Evolutionary conservation across 257 asterid species (phyloP), one percentile per base, ranked within the genome.

Genomic region (Voacanga thouarsii): DNA sequence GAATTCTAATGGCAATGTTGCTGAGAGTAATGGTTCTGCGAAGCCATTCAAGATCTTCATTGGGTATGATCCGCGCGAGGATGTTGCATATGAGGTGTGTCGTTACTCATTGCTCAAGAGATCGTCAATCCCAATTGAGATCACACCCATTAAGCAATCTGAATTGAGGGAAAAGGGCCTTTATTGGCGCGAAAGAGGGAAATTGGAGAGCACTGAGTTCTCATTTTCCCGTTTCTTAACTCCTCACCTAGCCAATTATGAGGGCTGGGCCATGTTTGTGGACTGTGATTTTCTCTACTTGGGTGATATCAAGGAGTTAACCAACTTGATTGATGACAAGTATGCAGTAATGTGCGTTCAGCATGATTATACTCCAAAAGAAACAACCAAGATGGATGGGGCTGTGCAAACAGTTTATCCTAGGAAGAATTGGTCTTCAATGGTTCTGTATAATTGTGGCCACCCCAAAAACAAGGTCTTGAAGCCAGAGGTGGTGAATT

Each of bases 231-330:
- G 98, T 47, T 92, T 94, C 78, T 81, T 94, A 82, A 92, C 98
- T 16, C 97, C 97, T 0, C 75, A 82, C 55, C 72, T 90, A 6
- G 92, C 97, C 0, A 80, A 85, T 77, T 90, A 80, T 28, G 82
- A 86, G 16, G 98, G 98, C 0, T 92, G 97, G 98, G 96, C 96
- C 6, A 86, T 94, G 98, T 94, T 94, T 85, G 93, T 92, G 77
- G 97, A 92, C 79, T 90, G 97, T 72, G 98, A 94, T 89, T 89
- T 94, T 87, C 75, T 94, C 43, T 90, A 92, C 85, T 82, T 92
- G 19, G 88, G 80, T 67, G 96, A 92, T 80, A 78, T 90, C n/a
- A 94, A 92, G 82, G 89, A 89, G 41, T 67, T 94, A 14, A 79
- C 80, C 9, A 91, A 89, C 72, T 47, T 90, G 78, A 87, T 84